Base-by-base conservation (phyloP, 1,284 basidiomycete genomes). In the Exobasidium rhododendri region DNA sequence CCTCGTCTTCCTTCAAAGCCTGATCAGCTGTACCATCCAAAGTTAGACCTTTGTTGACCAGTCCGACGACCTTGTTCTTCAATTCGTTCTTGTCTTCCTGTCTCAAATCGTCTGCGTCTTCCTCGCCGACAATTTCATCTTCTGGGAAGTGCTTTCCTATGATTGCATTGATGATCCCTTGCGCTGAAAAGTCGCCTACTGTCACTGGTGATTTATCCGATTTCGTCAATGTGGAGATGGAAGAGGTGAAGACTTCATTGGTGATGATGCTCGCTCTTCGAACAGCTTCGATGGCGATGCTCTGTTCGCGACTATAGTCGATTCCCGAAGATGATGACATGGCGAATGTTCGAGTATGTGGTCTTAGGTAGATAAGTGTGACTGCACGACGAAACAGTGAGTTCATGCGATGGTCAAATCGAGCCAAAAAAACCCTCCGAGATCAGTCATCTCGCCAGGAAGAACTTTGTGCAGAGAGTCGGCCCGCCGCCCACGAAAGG, bases 151-250 rank as follows among this genome's bases (percentile, higher is more conserved):
- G 86, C 17, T 70, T 63, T 24, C 62, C 61, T 2, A 79, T 63
- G 14, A 79, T 65, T 20, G 68, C 64, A 63, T 78, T 79, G 29
- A 79, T 69, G 2, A 75, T 70, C 2, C 75, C 77, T 53, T 79
- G 77, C 2, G 76, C 76, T 28, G 74, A 73, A 59, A 71, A 79
- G 63, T 79, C 77, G 17, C 77, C 77, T n/a, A 79, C 91, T 13
- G 94, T 98, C 2, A 98, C 94, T 2, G 94, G 94, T 35, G 90
- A 92, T 81, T 94, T 93, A 84, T 98, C 96, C 58, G 86, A 87
- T 80, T 98, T 98, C 50, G 88, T 89, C 51, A 96, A 83, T 0
- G 90, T 92, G 80, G 97, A 94, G 67, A 94, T 88, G 59, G 97
- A 85, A 60, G 87, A 88, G 75, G 90, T 88, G 82, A 97, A 97